Evolutionary conservation across 2,329 filamentous ascomycete genomes (phyloP), one percentile per base, ranked within the genome.

Genomic region (Rhexocercosporidium sp.): DNA sequence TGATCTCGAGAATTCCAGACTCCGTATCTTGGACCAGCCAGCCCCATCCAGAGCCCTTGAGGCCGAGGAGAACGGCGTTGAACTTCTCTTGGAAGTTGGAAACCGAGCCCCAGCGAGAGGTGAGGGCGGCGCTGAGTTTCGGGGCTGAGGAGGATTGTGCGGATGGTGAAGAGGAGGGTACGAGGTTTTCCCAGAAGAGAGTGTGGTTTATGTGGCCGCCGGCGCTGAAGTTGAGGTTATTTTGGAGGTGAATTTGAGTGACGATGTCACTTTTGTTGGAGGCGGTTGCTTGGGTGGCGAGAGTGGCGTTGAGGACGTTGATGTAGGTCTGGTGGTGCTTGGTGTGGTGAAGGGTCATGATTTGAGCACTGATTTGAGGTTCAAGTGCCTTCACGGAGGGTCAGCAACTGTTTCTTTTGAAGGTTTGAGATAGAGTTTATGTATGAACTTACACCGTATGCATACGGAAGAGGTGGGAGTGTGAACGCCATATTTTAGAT

Each of bases 151-250:
- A 80, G 3, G 85, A 78, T 56, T 86, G 82, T 1, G 91, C 85
- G 8, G 89, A 86, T 0, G 83, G 71, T 2, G 85, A 88, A 20
- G 81, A 82, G 0, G 88, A 80, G 0, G 92, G 91, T 0, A 87
- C 80, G 20, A 96, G 85, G 79, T 93, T 94, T 81, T 92, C 89
- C 94, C 94, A 97, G 85, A 97, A 97, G 41, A 97, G 88, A 0
- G 88, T 90, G 84, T 97, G 94, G 83, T 97, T 97, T 81, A 96
- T 90, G 83, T 97, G 94, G 7, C 94, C 94, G 51, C 94, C 94
- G 59, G 91, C 94, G 78, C 97, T 93, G 86, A 97, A 97, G 75
- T 91, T 92, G 82, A 97, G 89, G 69, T 86, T 86, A 20, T 85
- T 82, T 74, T 91, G 89, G n/a, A 93, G 84, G 20, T 86, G 81